Percentiles rank a stretch among this genome's conserved stretches.
Evolutionary conservation across 306 rosid species (phyloP).

Genomic region (Lathyrus aphaca): DNA sequence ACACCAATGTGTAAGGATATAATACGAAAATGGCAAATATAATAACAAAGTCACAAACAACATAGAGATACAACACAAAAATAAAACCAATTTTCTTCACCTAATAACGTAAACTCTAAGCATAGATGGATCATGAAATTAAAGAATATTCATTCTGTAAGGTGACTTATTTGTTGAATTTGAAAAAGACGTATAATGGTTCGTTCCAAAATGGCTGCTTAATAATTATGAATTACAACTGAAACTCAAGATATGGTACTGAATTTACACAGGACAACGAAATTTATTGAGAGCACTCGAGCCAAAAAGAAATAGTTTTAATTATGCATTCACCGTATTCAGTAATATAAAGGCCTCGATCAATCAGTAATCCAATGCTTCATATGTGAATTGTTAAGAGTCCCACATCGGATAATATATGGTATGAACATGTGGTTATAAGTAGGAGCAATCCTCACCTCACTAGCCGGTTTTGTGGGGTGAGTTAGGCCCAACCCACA

Average conservation of each 20-base stretch:
- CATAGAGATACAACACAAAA: slow-evolving; percentile 1
- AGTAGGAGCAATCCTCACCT: too few relatives aligned
- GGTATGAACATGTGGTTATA: too few relatives aligned
- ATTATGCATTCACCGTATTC: slow-evolving; percentile 12
- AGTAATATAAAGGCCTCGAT: background rate
- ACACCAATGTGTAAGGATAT: slow-evolving; percentile 10
- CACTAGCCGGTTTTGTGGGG: too few relatives aligned
- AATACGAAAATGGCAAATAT: background rate
- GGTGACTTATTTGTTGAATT: slow-evolving; percentile 3
- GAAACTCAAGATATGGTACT: slow-evolving; percentile 16
- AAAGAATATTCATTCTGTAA: too few relatives aligned
- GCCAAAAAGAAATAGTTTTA: background rate
- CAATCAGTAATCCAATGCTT: slow-evolving; percentile 8
- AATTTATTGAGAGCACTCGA: slow-evolving; percentile 2
- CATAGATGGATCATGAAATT: too few relatives aligned
- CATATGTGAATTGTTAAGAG: too few relatives aligned
- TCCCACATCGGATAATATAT: too few relatives aligned
- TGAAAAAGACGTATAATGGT: background rate
- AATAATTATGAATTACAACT: background rate
- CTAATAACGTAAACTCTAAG: background rate
- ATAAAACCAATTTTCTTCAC: background rate
- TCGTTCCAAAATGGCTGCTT: slow-evolving; percentile 14
- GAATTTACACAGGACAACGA: slow-evolving; percentile 9
- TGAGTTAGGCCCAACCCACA: too few relatives aligned
- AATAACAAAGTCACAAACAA: slow-evolving; percentile 19